A percentile compares a stretch with the other conserved stretches of the same genome.
These are phyloP conservation scores for Carex kokanica DNA, from an alignment of 176 grass and related monocot genomes.

Conservation along the genomic window DNA sequence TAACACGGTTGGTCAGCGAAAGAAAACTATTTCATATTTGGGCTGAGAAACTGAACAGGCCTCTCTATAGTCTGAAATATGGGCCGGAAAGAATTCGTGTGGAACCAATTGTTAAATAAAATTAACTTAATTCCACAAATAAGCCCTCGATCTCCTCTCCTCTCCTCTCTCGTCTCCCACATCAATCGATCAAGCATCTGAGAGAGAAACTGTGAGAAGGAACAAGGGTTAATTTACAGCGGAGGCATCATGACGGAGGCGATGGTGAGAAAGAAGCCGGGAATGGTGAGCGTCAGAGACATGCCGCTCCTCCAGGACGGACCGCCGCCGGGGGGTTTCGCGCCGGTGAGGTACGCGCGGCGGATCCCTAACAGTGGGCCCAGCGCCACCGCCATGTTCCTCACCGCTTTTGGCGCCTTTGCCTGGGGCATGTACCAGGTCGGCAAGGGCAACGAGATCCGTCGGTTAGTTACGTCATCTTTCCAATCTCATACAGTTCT, in stretches of 20 bases:
- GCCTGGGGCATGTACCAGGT: constrained; percentile 97
- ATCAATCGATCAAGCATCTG: constrained; percentile 15
- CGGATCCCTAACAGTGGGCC: constrained; percentile 83
- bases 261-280: constrained; percentile 75
- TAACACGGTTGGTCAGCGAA: not conserved
- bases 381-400: constrained; percentile 73
- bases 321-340: constrained; percentile 80
- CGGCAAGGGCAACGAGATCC: constrained; percentile 90
- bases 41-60: not conserved
- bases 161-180: not conserved
- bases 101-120: not conserved
- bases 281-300: constrained; percentile 90
- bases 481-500: not conserved
- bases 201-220: not conserved
- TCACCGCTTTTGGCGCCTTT: constrained; percentile 73
- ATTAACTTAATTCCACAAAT: not conserved
- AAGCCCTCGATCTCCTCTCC: not conserved
- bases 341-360: constrained; percentile 84
- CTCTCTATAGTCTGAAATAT: not conserved
- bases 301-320: constrained; percentile 97
- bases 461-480: constrained; percentile 44
- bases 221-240: not conserved
- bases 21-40: not conserved
- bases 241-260: constrained; percentile 74
- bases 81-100: not conserved